phyloP scores from a whole-genome alignment of 257 asterid species.

The Paraleonurus japonicus region DNA sequence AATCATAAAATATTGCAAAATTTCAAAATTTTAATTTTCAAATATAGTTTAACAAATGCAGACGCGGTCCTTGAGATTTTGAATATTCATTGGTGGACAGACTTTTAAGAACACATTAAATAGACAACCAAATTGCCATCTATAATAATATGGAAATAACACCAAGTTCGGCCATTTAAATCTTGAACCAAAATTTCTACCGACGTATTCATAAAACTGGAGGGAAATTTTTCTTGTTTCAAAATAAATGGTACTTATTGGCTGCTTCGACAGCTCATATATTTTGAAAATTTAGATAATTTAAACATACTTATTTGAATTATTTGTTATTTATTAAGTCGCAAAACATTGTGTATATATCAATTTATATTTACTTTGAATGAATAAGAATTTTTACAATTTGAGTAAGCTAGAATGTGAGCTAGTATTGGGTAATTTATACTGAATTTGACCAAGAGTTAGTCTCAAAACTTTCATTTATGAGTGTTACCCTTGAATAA shows the following conservation, averaged over 20 bases:
- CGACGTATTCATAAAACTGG: slow-evolving; percentile 3
- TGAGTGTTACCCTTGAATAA: no score
- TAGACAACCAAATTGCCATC: slow-evolving; percentile 22
- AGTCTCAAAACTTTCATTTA: no score
- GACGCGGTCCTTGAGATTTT: not conserved
- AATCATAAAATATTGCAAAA: not conserved
- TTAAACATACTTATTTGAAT: not conserved
- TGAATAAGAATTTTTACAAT: not conserved
- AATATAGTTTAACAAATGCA: not conserved
- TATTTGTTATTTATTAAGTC: not conserved
- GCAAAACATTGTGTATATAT: not conserved
- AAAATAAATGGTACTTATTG: not conserved
- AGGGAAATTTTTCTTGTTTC: not conserved
- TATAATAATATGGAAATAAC: slow-evolving; percentile 9
- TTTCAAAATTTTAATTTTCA: slow-evolving; percentile 22
- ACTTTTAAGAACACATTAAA: slow-evolving; percentile 27
- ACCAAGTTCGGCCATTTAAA: slow-evolving; percentile 29
- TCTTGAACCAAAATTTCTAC: slow-evolving; percentile 30
- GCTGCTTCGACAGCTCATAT: slow-evolving; percentile 25
- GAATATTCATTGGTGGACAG: slow-evolving; percentile 17
- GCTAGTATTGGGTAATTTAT: no score
- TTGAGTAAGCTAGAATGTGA: no score
- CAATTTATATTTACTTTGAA: not conserved
- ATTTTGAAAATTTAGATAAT: not conserved
- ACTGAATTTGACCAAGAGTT: no score